Conservation (phyloP, 352 stramenopile genomes). For the Phytopythium oedochilum region DNA sequence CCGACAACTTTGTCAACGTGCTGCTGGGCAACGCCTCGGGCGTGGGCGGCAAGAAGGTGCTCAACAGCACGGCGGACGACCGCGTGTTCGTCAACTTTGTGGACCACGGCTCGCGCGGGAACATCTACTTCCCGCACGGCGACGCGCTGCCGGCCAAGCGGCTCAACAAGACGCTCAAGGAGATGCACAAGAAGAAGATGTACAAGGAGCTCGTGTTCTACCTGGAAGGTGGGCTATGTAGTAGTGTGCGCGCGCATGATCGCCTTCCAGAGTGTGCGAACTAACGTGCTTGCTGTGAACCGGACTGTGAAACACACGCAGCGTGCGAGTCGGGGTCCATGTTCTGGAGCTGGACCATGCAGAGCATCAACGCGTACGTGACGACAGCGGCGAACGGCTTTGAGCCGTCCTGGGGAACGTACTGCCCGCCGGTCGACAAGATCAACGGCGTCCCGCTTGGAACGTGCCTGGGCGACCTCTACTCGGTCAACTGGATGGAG, state of each 20-base stretch:
- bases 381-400: constrained; percentile 86
- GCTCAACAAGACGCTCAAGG: constrained; percentile 60
- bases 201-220: constrained; percentile 92
- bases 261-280: neutral
- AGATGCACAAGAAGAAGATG: constrained; percentile 81
- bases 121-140: constrained; percentile 79
- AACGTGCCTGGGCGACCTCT: constrained; percentile 86
- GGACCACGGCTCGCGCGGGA: constrained; percentile 84
- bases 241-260: no score
- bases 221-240: constrained; percentile 52
- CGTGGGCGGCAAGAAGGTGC: constrained; percentile 67
- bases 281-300: neutral
- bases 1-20: constrained; percentile 86
- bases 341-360: constrained; percentile 76
- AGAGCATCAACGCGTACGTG: constrained; percentile 83
- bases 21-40: constrained; percentile 68
- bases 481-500: constrained; percentile 91
- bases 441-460: constrained; percentile 66
- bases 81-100: constrained; percentile 93
- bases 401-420: constrained; percentile 88
- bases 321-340: constrained; percentile 91
- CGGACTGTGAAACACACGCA: constrained; percentile 4
- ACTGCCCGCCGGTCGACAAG: constrained; percentile 79
- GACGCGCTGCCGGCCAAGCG: constrained; percentile 66
- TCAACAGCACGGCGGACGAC: constrained; percentile 80